Conservation (phyloP, 73 alveolate species). For the Breviolum minutum region DNA sequence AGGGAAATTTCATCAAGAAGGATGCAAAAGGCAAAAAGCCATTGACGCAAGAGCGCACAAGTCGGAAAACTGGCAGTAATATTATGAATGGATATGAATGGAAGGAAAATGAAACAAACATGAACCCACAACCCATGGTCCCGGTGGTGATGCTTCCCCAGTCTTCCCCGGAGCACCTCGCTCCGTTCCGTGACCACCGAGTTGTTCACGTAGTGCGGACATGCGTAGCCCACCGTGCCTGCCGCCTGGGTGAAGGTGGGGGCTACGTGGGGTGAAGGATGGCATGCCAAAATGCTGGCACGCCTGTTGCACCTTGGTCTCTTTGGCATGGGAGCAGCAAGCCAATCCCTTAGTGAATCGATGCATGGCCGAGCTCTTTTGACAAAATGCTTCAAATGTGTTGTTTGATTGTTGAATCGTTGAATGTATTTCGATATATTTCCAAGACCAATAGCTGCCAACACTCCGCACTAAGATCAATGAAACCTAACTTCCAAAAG, state of each 20-base stretch:
- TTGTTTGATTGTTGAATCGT: not conserved
- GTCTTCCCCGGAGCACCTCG: slow-evolving; percentile 13
- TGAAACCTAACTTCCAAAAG: too few relatives aligned
- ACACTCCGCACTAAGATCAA: not conserved
- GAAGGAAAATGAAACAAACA: too few relatives aligned
- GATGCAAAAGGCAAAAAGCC: too few relatives aligned
- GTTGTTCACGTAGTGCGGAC: slow-evolving; percentile 58
- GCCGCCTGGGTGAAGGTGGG: slow-evolving; percentile 45
- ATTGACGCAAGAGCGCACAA: too few relatives aligned
- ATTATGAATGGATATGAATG: too few relatives aligned
- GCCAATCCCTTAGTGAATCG: slow-evolving; percentile 44
- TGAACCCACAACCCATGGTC: too few relatives aligned
- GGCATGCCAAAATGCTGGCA: not conserved
- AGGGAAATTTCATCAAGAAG: not conserved
- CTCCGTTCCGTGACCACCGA: slow-evolving; percentile 58
- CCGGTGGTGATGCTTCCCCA: not conserved
- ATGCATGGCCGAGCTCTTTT: not conserved
- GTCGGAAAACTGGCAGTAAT: too few relatives aligned
- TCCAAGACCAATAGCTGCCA: not conserved
- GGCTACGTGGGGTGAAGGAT: not conserved
- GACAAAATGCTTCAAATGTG: not conserved
- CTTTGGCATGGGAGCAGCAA: slow-evolving; percentile 71
- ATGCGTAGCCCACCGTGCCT: slow-evolving; percentile 88
- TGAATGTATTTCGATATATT: not conserved
- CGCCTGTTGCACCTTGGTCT: slow-evolving; percentile 59